Evolutionary conservation across 305 asterid species (phyloP).

Genomic region (Ajuga reptans): DNA sequence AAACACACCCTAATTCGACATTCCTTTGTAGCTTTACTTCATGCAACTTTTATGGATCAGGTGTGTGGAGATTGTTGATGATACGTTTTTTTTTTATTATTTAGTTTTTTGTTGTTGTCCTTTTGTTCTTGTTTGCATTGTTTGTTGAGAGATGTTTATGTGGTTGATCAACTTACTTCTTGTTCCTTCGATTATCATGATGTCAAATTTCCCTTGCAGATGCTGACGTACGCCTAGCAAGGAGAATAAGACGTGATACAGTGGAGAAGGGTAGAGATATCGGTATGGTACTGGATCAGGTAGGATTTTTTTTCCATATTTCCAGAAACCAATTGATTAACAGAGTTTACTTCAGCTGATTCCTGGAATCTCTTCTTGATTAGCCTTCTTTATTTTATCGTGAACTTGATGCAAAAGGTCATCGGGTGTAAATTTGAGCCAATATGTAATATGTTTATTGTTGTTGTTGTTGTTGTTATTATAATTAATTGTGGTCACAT

Average conservation of each 20-base stretch:
- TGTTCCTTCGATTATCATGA: slow-evolving; percentile 31
- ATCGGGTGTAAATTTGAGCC: not conserved
- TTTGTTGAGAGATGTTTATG: slow-evolving; percentile 5
- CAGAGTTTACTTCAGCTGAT: not conserved
- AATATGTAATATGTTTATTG: not conserved
- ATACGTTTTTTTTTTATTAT: not conserved
- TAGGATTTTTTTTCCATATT: slow-evolving; percentile 23
- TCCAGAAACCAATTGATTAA: not conserved
- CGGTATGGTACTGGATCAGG: slow-evolving; percentile 88
- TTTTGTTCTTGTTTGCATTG: slow-evolving; percentile 11
- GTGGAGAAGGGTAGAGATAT: slow-evolving; percentile 90
- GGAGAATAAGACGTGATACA: slow-evolving; percentile 98
- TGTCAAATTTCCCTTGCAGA: slow-evolving; percentile 56
- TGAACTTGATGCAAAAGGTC: not conserved
- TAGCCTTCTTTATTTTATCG: not conserved
- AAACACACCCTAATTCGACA: not conserved
- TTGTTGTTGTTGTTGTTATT: not conserved
- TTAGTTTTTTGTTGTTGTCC: not conserved
- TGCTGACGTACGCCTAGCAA: slow-evolving; percentile 94
- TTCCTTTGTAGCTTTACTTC: not conserved
- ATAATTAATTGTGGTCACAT: not conserved
- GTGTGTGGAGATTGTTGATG: not conserved
- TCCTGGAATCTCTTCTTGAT: not conserved
- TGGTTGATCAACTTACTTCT: slow-evolving; percentile 10
- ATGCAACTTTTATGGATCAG: slow-evolving; percentile 1